phyloP scores from a whole-genome alignment of 2,329 filamentous ascomycete species.

The Albifimbria verrucaria region DNA sequence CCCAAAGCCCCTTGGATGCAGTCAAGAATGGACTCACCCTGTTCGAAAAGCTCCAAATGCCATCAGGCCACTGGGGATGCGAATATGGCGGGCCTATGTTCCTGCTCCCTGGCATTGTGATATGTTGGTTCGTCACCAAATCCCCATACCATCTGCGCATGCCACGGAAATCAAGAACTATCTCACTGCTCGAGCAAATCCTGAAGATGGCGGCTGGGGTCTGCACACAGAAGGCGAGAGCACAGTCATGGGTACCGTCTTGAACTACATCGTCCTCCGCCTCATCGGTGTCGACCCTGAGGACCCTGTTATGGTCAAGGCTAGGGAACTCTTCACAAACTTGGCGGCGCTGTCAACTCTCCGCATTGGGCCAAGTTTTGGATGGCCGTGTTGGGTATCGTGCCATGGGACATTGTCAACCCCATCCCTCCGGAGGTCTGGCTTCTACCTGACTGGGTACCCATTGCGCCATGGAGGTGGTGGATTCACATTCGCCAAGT shows the following conservation, averaged over 20 bases:
- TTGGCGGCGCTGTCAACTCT: conserved; percentile 78
- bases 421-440: conserved; percentile 91
- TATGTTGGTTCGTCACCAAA: conserved; percentile 89
- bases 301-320: conserved; percentile 80
- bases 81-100: conserved; percentile 99
- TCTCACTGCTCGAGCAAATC: conserved; percentile 78
- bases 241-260: conserved; percentile 81
- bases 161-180: conserved; percentile 91
- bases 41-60: conserved; percentile 85
- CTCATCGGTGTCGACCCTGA: conserved; percentile 81
- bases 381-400: conserved; percentile 80
- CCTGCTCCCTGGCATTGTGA: conserved; percentile 78
- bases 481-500: conserved; percentile 98
- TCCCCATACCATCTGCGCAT: conserved; percentile 75
- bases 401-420: conserved; percentile 89
- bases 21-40: conserved; percentile 82
- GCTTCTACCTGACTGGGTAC: conserved; percentile 88
- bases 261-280: conserved; percentile 83
- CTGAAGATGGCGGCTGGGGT: conserved; percentile 93
- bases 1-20: conserved; percentile 71
- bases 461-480: conserved; percentile 89
- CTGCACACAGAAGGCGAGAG: conserved; percentile 93
- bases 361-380: conserved; percentile 99
- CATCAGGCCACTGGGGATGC: conserved; percentile 90
- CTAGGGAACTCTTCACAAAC: conserved; percentile 76